phyloP scores from a whole-genome alignment of 75 land plant genomes.

The Adiantum capillusveneris region DNA sequence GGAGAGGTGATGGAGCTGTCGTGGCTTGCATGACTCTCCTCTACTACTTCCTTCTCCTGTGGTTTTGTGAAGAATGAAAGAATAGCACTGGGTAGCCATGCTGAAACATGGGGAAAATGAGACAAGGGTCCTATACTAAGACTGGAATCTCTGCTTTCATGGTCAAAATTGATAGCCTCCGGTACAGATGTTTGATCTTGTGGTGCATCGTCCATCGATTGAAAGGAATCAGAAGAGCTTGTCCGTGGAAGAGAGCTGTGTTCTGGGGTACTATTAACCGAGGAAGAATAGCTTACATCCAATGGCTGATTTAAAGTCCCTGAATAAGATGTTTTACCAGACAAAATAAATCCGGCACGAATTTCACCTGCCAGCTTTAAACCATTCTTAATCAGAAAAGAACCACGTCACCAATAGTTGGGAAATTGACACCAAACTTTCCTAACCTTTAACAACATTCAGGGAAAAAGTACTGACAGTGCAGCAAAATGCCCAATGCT shows the following conservation, averaged over 20 bases:
- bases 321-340: slow-evolving; percentile 10
- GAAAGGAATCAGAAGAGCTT: not conserved
- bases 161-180: not conserved
- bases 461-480: too few species aligned
- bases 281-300: slow-evolving; percentile 1
- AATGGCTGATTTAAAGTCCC: not conserved
- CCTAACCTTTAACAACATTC: too few species aligned
- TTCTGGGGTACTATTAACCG: not conserved
- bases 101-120: not conserved
- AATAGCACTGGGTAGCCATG: not conserved
- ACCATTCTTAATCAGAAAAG: too few species aligned
- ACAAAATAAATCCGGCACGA: slow-evolving; percentile 7
- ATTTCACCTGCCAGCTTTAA: slow-evolving; percentile 7
- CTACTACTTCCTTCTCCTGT: not conserved
- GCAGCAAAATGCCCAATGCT: too few species aligned
- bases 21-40: not conserved
- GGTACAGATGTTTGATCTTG: not conserved
- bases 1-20: slow-evolving; percentile 6
- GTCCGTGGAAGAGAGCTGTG: not conserved
- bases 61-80: not conserved
- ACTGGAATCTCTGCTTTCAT: not conserved
- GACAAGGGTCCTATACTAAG: not conserved
- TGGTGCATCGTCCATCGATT: not conserved
- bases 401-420: too few species aligned
- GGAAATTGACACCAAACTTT: too few species aligned